Evolutionary conservation across 2,329 filamentous ascomycete species (phyloP), one percentile per base, ranked within the genome.

Genomic region (Trichoderma breve): DNA sequence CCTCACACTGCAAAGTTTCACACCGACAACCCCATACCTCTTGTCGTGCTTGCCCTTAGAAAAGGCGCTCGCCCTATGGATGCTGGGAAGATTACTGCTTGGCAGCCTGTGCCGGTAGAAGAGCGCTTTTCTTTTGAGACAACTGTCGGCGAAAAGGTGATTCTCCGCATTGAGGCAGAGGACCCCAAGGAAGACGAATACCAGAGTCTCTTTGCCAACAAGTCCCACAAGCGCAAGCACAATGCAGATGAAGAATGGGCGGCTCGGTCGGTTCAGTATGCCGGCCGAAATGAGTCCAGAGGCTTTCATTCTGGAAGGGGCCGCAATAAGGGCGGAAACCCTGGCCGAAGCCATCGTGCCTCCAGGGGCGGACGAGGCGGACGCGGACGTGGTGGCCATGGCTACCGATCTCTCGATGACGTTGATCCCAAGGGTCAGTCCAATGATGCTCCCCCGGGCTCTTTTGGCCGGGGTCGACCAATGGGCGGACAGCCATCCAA

Each of bases 81-180:
- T 77, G 95, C 93, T 18, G 88, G 87, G 70, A 91, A 90, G 77
- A 98, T 98, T 72, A 89, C 90, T 70, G 91, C 92, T 74, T 98
- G 95, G 96, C 89, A 93, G 74, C 90, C 93, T 5, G 86, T 97
- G 4, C 83, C 91, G 0, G 84, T 88, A 6, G 90, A 94, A 8
- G 89, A 92, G 77, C 86, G 90, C 0, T 90, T 95, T 77, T 86
- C 90, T 6, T 94, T 98, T 77, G 93, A 97, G 74, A 94, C 92
- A 1, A 90, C 89, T 0, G 93, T 98, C 1, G 92, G 92, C 21
- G 95, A 98, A 82, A 97, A 97, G 83, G 89, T 93, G 18, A 86
- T 96, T 74, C 82, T 98, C 66, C 88, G 92, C 2, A 91, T 98
- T 61, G 94, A 97, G 80, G 86, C 90, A 67, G 93, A 95, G 74